phyloP scores from a whole-genome alignment of 2,329 filamentous ascomycete species.

The Fusarium continuum region DNA sequence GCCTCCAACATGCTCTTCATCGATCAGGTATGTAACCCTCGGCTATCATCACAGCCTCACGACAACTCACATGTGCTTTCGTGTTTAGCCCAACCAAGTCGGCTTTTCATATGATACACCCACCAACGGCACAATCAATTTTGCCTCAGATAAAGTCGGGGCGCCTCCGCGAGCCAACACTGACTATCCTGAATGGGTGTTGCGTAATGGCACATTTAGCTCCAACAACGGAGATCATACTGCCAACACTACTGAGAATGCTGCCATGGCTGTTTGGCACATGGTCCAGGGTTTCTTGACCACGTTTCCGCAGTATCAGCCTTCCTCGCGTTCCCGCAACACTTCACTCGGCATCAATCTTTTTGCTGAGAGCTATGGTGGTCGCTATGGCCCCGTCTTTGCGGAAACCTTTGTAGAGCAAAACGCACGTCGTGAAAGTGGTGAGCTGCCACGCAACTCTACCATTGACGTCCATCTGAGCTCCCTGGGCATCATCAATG shows the following conservation, averaged over 20 bases:
- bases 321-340: conserved; percentile 50
- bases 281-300: conserved; percentile 69
- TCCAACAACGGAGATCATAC: conserved; percentile 59
- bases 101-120: conserved; percentile 73
- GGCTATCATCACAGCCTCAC: background rate
- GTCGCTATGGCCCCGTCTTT: conserved; percentile 74
- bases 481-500: conserved; percentile 76
- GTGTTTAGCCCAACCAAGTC: conserved; percentile 71
- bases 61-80: conserved; percentile 12
- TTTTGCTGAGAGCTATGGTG: conserved; percentile 76
- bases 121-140: conserved; percentile 67
- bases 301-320: conserved; percentile 67
- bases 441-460: conserved; percentile 57
- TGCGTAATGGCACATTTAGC: conserved; percentile 72
- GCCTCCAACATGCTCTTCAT: conserved; percentile 65
- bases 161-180: conserved; percentile 38
- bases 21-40: conserved; percentile 56
- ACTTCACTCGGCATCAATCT: conserved; percentile 67
- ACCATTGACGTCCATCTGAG: conserved; percentile 68
- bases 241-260: conserved; percentile 64
- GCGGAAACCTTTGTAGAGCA: conserved; percentile 67
- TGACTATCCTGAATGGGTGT: conserved; percentile 45
- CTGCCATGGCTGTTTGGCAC: conserved; percentile 71
- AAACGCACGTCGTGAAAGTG: conserved; percentile 64
- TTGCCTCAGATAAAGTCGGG: conserved; percentile 52